phyloP scores from a whole-genome alignment of 2,329 filamentous ascomycete species.

The Arachnomyces sp. region DNA sequence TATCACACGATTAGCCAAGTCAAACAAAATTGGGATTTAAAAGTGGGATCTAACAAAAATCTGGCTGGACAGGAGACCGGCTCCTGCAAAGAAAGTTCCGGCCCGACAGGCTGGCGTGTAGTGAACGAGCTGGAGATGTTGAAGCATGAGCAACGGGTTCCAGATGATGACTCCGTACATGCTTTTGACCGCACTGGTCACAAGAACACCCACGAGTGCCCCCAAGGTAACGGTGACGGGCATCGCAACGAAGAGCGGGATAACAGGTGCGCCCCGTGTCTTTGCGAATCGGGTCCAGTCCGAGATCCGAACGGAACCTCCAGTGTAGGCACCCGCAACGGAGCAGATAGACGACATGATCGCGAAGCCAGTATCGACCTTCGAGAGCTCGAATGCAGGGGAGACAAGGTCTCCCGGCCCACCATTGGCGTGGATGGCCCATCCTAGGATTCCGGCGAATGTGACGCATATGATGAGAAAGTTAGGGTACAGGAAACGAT shows the following conservation, averaged over 20 bases:
- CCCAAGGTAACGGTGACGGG: conserved; percentile 32
- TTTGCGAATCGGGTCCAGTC: conserved; percentile 23
- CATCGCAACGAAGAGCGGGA: conserved; percentile 21
- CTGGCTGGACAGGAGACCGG: conserved; percentile 29
- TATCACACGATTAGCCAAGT: conserved; percentile 13
- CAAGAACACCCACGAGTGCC: conserved; percentile 30
- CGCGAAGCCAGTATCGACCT: too few species aligned
- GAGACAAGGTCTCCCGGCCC: too few species aligned
- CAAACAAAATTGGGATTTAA: conserved; percentile 8
- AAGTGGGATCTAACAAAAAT: conserved; percentile 24
- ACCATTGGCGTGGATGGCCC: too few species aligned
- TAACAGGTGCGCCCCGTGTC: conserved; percentile 17
- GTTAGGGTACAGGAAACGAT: too few species aligned
- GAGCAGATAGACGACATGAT: too few species aligned
- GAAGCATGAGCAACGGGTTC: conserved; percentile 33
- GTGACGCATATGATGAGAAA: too few species aligned
- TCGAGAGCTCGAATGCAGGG: too few species aligned
- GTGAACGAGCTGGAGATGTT: conserved; percentile 25
- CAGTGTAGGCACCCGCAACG: too few species aligned
- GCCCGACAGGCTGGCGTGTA: conserved; percentile 24
- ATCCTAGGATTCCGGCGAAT: too few species aligned
- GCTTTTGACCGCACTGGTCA: conserved; percentile 27
- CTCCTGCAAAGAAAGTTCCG: conserved; percentile 31
- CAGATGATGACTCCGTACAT: conserved; percentile 28
- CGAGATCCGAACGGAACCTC: neutral